Evolutionary conservation across 768 basidiomycete genomes (phyloP), one percentile per base, ranked within the genome.

Genomic region (Cystofilobasidium ferigula): DNA sequence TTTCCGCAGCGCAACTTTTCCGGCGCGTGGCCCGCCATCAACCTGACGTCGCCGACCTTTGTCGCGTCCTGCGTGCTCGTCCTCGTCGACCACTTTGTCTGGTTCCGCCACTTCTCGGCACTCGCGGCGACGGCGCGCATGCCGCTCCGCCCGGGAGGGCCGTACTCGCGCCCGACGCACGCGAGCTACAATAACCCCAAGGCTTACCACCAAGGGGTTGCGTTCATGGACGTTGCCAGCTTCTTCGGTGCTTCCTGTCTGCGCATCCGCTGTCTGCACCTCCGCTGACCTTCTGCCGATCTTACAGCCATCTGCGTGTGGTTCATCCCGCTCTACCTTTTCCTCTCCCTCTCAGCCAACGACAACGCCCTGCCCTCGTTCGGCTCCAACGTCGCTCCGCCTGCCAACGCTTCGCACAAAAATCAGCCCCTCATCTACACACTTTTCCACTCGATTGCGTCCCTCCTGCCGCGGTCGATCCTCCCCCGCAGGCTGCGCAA

Each of bases 331-430:
- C 76, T 99, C 35, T 99, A 94, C 77, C 77, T 99, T 36, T 99
- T 99, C 80, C 78, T 99, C 65, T 94, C 91, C 73, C 79, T 99
- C 61, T 93, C 89, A 69, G 94, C 95, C 20, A 98, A 97, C 70
- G 95, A 99, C 74, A 90, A 98, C 72, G 89, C 93, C 2, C 81
- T 98, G 20, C 95, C 95, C 7, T 74, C 73, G 0, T 70, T 73
- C 51, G 69, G 74, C 73, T 62, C 69, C 71, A 70, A n/a, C 30
- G n/a, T n/a, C n/a, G n/a, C n/a, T n/a, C n/a, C n/a, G n/a, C n/a
- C n/a, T n/a, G n/a, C n/a, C n/a, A n/a, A n/a, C n/a, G 14, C 51
- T 8, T 2, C 51, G 47, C n/a, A 10, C 6, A 54, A 54, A n/a
- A 54, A 54, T 26, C 51, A 54, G 51, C 51, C 51, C 18, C 51